A percentile compares a stretch with the other conserved stretches of the same genome.
These are phyloP conservation scores for Microbotryum silenes-acaulis DNA, from an alignment of 1,284 basidiomycete species.

Conservation along the genomic window DNA sequence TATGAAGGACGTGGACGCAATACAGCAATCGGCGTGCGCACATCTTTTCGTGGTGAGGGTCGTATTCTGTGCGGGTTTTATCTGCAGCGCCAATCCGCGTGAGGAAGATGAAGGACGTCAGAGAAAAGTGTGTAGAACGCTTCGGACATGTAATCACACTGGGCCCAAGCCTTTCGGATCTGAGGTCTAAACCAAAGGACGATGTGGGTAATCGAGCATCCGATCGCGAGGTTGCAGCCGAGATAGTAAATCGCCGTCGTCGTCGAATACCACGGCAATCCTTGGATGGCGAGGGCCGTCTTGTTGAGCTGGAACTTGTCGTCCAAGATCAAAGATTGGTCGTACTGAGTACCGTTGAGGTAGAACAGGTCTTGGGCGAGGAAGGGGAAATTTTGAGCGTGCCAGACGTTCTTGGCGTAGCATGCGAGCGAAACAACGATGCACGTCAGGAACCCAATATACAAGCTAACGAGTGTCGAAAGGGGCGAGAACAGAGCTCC, in stretches of 20 bases:
- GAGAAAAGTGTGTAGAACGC: too few relatives aligned
- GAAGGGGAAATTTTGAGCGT: slow-evolving; percentile 55
- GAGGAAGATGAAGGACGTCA: too few relatives aligned
- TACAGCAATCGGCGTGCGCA: slow-evolving; percentile 6
- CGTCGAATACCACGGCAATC: slow-evolving; percentile 23
- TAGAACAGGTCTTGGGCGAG: slow-evolving; percentile 54
- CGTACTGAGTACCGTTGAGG: slow-evolving; percentile 49
- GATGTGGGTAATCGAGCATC: slow-evolving; percentile 47
- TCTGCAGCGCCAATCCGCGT: background rate
- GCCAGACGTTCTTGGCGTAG: slow-evolving; percentile 50
- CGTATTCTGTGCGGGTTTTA: slow-evolving; percentile 46
- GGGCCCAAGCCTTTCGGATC: slow-evolving; percentile 41
- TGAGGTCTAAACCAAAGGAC: slow-evolving; percentile 55
- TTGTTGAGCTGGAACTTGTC: slow-evolving; percentile 77
- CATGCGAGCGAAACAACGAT: slow-evolving; percentile 52
- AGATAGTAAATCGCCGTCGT: slow-evolving; percentile 23
- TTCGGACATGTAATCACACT: background rate
- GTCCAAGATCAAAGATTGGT: slow-evolving; percentile 72
- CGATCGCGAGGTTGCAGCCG: slow-evolving; percentile 32
- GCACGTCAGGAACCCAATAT: slow-evolving; percentile 35
- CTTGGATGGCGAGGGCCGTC: slow-evolving; percentile 39
- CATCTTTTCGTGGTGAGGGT: slow-evolving; percentile 50
- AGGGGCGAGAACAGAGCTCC: slow-evolving; percentile 25
- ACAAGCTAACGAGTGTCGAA: slow-evolving; percentile 11
- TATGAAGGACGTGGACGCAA: too few relatives aligned